Evolutionary conservation across 169 alveolate species (phyloP).

Genomic region (Plasmodium blacklocki): DNA sequence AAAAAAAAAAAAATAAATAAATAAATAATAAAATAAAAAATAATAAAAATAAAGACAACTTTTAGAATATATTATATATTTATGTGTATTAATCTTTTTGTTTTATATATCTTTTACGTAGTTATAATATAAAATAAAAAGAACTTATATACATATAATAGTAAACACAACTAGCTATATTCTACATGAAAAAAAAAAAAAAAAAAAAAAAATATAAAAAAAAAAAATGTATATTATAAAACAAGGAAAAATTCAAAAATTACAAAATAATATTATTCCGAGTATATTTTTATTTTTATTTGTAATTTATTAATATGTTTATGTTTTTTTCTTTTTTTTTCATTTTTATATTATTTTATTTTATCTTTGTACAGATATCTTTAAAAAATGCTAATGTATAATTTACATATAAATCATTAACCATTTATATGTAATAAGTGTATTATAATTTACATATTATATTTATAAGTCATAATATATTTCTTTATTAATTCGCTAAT

Average conservation of each 20-base stretch:
- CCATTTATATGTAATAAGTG: too few species aligned
- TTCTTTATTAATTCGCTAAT: too few species aligned
- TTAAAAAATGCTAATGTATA: not conserved
- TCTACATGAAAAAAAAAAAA: not conserved
- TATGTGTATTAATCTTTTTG: slow-evolving; percentile 25
- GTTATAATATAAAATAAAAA: slow-evolving; percentile 62
- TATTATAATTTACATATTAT: not conserved
- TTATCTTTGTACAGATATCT: not conserved
- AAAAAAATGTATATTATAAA: slow-evolving; percentile 2
- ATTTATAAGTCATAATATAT: not conserved
- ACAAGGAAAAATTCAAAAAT: too few species aligned
- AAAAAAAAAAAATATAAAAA: not conserved
- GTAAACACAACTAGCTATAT: not conserved
- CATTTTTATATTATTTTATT: not conserved
- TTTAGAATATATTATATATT: not conserved
- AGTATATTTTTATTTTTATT: not conserved
- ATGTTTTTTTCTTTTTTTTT: not conserved
- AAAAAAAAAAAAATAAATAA: too few species aligned
- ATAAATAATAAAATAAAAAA: too few species aligned
- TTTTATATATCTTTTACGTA: slow-evolving; percentile 45
- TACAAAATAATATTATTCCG: not conserved
- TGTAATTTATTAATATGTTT: not conserved
- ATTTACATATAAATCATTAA: too few species aligned
- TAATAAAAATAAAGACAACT: too few species aligned
- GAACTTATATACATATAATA: not conserved